phyloP scores from a whole-genome alignment of 306 rosid genomes.

The Comarum palustre region DNA sequence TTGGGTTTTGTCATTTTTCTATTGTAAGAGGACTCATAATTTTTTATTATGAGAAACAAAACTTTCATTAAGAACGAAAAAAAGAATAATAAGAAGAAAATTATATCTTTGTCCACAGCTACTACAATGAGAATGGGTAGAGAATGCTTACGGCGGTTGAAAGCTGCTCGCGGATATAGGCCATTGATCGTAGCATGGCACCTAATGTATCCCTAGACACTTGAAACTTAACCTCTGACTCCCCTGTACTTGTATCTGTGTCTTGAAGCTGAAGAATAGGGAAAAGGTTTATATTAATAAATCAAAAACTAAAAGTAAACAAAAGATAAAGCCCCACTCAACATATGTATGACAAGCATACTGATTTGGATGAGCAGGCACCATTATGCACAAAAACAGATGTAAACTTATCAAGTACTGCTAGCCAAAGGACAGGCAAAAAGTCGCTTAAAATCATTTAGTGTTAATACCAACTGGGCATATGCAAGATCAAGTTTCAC shows the following conservation, averaged over 20 bases:
- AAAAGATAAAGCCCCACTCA: background rate
- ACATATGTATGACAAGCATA: background rate
- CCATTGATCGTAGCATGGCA: constrained; percentile 94
- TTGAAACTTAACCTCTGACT: constrained; percentile 88
- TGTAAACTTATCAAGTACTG: background rate
- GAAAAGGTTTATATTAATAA: background rate
- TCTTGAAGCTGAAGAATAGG: constrained; percentile 66
- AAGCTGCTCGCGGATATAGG: constrained; percentile 94
- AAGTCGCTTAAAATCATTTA: background rate
- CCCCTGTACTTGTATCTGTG: constrained; percentile 74
- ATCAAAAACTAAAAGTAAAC: background rate
- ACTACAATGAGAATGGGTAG: constrained; percentile 2
- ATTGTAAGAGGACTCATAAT: background rate
- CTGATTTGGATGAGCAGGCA: background rate
- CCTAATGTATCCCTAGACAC: constrained; percentile 85
- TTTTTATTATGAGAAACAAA: background rate
- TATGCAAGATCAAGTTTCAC: background rate
- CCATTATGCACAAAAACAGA: background rate
- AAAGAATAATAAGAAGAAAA: background rate
- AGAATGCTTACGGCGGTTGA: constrained; percentile 59
- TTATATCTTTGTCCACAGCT: background rate
- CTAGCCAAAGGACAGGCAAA: background rate
- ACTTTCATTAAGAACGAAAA: background rate
- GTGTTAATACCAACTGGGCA: background rate
- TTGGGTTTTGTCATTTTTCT: background rate